phyloP scores from a whole-genome alignment of 2,329 filamentous ascomycete species.

The Stagonosporopsis chrysanthemi region DNA sequence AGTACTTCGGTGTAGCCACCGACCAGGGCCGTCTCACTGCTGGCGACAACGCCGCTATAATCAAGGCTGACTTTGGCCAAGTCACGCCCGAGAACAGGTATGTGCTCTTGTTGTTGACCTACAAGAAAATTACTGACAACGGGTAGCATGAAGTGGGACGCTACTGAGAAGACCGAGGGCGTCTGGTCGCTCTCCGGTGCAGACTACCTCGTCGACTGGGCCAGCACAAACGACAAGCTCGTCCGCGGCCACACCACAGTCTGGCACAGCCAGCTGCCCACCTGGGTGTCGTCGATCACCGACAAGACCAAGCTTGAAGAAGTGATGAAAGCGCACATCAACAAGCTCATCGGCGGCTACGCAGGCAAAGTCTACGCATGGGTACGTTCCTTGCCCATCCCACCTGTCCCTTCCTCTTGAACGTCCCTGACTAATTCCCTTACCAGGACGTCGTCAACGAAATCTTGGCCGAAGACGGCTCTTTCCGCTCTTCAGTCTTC shows the following conservation, averaged over 20 bases:
- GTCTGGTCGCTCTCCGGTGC: constrained; percentile 64
- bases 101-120: background rate
- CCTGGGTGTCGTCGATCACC: constrained; percentile 66
- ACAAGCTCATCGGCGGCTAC: constrained; percentile 64
- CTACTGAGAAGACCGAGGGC: constrained; percentile 57
- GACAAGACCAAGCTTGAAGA: constrained; percentile 61
- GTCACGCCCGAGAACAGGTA: constrained; percentile 69
- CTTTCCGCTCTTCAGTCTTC: constrained; percentile 68
- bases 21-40: constrained; percentile 62
- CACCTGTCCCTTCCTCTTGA: background rate
- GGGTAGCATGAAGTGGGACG: constrained; percentile 71
- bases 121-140: constrained; percentile 4
- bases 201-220: constrained; percentile 22
- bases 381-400: constrained; percentile 41
- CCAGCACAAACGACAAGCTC: constrained; percentile 17
- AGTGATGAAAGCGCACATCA: constrained; percentile 68
- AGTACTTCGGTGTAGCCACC: constrained; percentile 67
- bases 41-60: constrained; percentile 60
- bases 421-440: background rate
- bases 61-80: constrained; percentile 68
- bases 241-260: constrained; percentile 23
- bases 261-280: constrained; percentile 60
- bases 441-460: constrained; percentile 29
- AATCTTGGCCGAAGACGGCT: constrained; percentile 61
- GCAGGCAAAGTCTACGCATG: constrained; percentile 70